Evolutionary conservation across 805 yeast species (phyloP).

Genomic region (Candida fluviatilis): DNA sequence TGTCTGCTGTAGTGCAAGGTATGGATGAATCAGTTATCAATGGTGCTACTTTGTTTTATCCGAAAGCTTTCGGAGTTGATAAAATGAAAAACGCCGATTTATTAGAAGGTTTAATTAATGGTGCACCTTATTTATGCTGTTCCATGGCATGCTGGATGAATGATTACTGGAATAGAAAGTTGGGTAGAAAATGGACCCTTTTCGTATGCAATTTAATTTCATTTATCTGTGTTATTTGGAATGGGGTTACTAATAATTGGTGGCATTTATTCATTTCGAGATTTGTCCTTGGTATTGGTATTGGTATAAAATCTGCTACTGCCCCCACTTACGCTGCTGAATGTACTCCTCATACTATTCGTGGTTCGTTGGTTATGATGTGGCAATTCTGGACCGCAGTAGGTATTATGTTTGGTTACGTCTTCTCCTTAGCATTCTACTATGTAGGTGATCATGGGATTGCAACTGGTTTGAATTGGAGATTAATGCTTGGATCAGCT

Average conservation of each 20-base stretch:
- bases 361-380: conserved; percentile 66
- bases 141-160: conserved; percentile 61
- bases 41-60: conserved; percentile 63
- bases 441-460: conserved; percentile 45
- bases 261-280: conserved; percentile 39
- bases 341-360: conserved; percentile 50
- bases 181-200: conserved; percentile 60
- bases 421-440: conserved; percentile 56
- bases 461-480: conserved; percentile 49
- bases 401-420: conserved; percentile 66
- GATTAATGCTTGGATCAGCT: conserved; percentile 64
- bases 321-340: conserved; percentile 70
- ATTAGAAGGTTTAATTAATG: conserved; percentile 57
- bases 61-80: conserved; percentile 47
- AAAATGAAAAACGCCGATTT: conserved; percentile 44
- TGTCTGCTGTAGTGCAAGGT: conserved; percentile 72
- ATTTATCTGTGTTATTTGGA: conserved; percentile 63
- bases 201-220: conserved; percentile 59
- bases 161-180: conserved; percentile 44
- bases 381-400: conserved; percentile 75
- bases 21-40: conserved; percentile 71
- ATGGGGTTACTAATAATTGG: conserved; percentile 59
- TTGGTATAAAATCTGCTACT: conserved; percentile 64
- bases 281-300: conserved; percentile 50
- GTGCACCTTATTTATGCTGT: conserved; percentile 63